Evolutionary conservation across 192 early-diverging fungal species (phyloP).

Genomic region (Coemansia furcata): DNA sequence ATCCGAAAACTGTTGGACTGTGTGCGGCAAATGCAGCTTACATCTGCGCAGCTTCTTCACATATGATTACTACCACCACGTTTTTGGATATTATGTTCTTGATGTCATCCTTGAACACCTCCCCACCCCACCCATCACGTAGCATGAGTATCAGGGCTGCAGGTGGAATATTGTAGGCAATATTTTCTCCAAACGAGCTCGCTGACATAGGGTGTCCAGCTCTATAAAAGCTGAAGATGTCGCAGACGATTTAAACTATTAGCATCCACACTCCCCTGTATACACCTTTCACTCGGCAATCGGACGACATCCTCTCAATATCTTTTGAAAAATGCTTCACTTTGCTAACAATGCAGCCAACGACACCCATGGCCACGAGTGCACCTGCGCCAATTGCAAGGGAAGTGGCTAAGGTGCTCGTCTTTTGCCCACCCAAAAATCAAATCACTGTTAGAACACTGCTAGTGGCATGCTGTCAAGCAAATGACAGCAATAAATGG

Average conservation of each 20-base stretch:
- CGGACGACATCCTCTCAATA: no score
- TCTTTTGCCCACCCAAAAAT: neutral
- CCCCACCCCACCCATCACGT: neutral
- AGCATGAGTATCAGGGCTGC: neutral
- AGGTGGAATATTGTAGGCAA: neutral
- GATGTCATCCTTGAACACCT: neutral
- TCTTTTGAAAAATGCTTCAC: neutral
- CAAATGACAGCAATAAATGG: neutral
- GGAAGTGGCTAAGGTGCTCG: neutral
- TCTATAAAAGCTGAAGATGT: neutral
- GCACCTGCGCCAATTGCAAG: neutral
- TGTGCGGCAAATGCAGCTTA: constrained; percentile 40
- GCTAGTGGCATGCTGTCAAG: neutral
- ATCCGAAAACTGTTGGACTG: constrained; percentile 37
- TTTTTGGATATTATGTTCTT: neutral
- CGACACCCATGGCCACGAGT: neutral
- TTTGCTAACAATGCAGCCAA: neutral
- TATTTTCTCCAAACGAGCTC: neutral
- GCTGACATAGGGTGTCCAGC: neutral
- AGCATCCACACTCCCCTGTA: neutral
- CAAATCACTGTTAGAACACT: neutral
- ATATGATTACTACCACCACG: constrained; percentile 7
- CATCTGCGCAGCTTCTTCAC: constrained; percentile 44
- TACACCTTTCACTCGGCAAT: neutral
- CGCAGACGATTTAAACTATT: neutral